These are phyloP conservation scores for Purpureocillium takamizusanense DNA, from an alignment of 2,329 filamentous ascomycete genomes.

Conservation along the genomic window DNA sequence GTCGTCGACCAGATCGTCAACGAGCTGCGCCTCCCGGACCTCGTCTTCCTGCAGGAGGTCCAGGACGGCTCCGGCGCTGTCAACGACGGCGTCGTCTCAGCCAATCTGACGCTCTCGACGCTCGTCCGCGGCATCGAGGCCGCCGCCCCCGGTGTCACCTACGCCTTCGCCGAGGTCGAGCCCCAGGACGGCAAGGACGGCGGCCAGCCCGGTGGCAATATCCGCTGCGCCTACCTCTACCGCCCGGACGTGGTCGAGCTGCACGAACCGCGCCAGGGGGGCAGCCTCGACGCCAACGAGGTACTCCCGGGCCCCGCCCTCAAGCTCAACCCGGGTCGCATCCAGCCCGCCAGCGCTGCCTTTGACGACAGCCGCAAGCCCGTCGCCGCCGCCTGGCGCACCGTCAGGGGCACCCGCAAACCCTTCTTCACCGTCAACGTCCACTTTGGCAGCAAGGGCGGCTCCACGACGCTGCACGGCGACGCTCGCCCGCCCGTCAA, in stretches of 20 bases:
- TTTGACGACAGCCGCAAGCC: slow-evolving; percentile 59
- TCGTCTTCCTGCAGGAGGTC: slow-evolving; percentile 62
- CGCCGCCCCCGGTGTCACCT: slow-evolving; percentile 38
- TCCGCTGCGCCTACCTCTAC: slow-evolving; percentile 63
- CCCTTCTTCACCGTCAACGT: slow-evolving; percentile 64
- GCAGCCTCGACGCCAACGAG: slow-evolving; percentile 42
- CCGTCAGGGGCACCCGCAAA: slow-evolving; percentile 39
- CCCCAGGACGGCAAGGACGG: slow-evolving; percentile 55
- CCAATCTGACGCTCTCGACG: slow-evolving; percentile 49
- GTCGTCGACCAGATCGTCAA: slow-evolving; percentile 58
- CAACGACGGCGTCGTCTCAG: slow-evolving; percentile 47
- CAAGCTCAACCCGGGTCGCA: slow-evolving; percentile 59
- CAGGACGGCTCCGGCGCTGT: slow-evolving; percentile 57
- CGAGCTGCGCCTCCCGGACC: slow-evolving; percentile 52
- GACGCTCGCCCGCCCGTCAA: slow-evolving; percentile 60
- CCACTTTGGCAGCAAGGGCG: slow-evolving; percentile 59
- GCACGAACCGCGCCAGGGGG: slow-evolving; percentile 48
- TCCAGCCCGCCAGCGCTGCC: slow-evolving; percentile 51
- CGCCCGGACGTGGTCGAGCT: slow-evolving; percentile 49
- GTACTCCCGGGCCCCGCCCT: slow-evolving; percentile 47
- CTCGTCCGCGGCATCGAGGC: slow-evolving; percentile 43
- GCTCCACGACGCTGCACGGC: slow-evolving; percentile 54
- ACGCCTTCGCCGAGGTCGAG: slow-evolving; percentile 50
- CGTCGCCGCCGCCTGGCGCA: slow-evolving; percentile 56
- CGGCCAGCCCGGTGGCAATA: slow-evolving; percentile 61